Evolutionary conservation across 495 filamentous ascomycete genomes (phyloP).

Genomic region (Penicillium diatomitis): DNA sequence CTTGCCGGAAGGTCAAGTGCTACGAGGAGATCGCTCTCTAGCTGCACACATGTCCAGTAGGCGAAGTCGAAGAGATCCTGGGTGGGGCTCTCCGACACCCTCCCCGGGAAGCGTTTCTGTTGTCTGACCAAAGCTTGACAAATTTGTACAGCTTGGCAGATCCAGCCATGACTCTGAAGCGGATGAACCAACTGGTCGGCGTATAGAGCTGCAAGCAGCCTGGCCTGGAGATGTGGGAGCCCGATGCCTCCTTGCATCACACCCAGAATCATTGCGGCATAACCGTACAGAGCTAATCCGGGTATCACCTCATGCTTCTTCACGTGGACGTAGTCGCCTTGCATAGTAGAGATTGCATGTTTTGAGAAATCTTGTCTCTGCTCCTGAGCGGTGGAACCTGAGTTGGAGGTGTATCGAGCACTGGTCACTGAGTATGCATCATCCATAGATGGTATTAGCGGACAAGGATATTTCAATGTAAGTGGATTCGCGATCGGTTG

Average conservation of each 20-base stretch:
- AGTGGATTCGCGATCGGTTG: no score
- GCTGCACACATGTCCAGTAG: conserved; percentile 89
- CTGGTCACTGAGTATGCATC: conserved; percentile 8
- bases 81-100: conserved; percentile 13
- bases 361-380: conserved; percentile 1
- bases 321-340: conserved; percentile 9
- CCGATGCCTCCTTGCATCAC: conserved; percentile 67
- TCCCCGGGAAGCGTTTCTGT: conserved; percentile 20
- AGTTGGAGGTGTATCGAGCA: conserved; percentile 19
- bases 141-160: conserved; percentile 66
- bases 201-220: conserved; percentile 80
- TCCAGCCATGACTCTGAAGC: conserved; percentile 85
- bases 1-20: conserved; percentile 79
- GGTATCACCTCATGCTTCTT: conserved; percentile 81
- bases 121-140: conserved; percentile 70
- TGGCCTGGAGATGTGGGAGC: conserved; percentile 74
- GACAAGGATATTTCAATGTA: conserved; percentile 19
- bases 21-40: conserved; percentile 92
- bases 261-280: conserved; percentile 78
- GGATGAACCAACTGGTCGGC: conserved; percentile 79
- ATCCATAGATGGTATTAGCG: conserved; percentile 7
- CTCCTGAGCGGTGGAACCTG: conserved; percentile 16
- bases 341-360: conserved; percentile 2
- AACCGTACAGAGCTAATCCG: conserved; percentile 79
- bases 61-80: conserved; percentile 60